Percentiles rank a stretch among this genome's conserved stretches.
These are phyloP conservation scores for Phialophora expanda DNA, from an alignment of 2,329 filamentous ascomycete genomes.

Conservation along the genomic window DNA sequence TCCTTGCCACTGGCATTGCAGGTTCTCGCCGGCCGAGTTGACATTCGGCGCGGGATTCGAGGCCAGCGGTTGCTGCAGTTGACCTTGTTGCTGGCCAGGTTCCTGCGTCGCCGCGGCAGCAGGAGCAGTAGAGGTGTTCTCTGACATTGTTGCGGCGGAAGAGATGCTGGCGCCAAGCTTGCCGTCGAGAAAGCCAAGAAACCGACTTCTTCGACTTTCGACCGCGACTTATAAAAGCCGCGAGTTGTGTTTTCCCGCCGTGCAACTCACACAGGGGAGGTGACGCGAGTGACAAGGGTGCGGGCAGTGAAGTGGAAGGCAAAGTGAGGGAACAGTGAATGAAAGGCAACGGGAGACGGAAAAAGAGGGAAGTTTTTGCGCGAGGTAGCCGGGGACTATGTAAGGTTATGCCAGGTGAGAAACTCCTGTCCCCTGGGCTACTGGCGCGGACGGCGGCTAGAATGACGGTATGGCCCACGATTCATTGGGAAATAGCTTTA, in stretches of 20 bases:
- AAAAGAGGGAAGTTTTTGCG: constrained; percentile 18
- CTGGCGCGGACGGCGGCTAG: not conserved
- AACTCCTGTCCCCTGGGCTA: not conserved
- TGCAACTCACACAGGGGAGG: constrained; percentile 4
- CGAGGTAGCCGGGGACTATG: constrained; percentile 13
- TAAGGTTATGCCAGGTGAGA: constrained; percentile 1
- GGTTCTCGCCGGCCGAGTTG: constrained; percentile 45
- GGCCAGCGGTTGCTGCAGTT: constrained; percentile 25
- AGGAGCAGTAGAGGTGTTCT: constrained; percentile 30
- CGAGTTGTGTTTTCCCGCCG: constrained; percentile 12
- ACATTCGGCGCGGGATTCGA: constrained; percentile 35
- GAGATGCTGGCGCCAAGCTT: constrained; percentile 19
- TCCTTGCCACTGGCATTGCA: constrained; percentile 65
- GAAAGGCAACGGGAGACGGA: constrained; percentile 10
- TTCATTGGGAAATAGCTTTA: constrained; percentile 3
- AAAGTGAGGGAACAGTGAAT: constrained; percentile 18
- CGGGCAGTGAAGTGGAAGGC: constrained; percentile 11
- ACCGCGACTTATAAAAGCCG: constrained; percentile 14
- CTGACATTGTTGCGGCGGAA: constrained; percentile 11
- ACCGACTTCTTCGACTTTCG: not conserved
- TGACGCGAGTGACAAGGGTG: constrained; percentile 7
- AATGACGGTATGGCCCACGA: constrained; percentile 6
- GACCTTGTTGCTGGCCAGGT: constrained; percentile 33
- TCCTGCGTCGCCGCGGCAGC: constrained; percentile 31
- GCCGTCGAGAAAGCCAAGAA: constrained; percentile 18